A percentile compares a stretch with the other conserved stretches of the same genome.
Conservation (phyloP, 2,329 filamentous ascomycete species). For the Beauveria medogensis region DNA sequence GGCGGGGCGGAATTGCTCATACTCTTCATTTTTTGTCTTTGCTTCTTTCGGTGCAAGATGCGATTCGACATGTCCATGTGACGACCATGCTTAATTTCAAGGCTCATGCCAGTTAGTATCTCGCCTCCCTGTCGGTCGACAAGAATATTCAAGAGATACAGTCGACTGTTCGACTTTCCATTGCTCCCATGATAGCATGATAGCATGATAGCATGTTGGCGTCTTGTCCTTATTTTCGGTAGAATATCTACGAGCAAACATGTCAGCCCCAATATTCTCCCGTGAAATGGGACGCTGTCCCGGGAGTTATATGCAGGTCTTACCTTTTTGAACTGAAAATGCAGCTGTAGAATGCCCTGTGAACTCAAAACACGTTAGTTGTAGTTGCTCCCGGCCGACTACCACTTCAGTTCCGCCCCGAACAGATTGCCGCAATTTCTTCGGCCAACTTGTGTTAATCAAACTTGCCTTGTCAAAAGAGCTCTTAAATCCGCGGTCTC, state of each 20-base stretch:
- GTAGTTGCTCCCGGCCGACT: neutral
- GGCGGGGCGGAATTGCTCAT: neutral
- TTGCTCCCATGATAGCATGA: no score
- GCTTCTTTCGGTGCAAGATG: neutral
- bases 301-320: conserved; percentile 15
- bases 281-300: neutral
- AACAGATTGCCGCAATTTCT: neutral
- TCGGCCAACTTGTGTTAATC: neutral
- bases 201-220: neutral
- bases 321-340: conserved; percentile 99
- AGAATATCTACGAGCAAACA: conserved; percentile 39
- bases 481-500: conserved; percentile 88
- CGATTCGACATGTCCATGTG: neutral
- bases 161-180: no score
- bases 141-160: neutral
- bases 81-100: neutral
- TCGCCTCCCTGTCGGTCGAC: neutral
- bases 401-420: neutral
- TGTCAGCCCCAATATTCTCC: conserved; percentile 15
- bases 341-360: conserved; percentile 87
- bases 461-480: conserved; percentile 87
- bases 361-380: conserved; percentile 10
- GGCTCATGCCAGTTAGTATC: neutral
- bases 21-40: neutral
- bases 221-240: conserved; percentile 37